Evolutionary conservation across 2,329 filamentous ascomycete species (phyloP).

Genomic region (Ophiosphaerella korrae): DNA sequence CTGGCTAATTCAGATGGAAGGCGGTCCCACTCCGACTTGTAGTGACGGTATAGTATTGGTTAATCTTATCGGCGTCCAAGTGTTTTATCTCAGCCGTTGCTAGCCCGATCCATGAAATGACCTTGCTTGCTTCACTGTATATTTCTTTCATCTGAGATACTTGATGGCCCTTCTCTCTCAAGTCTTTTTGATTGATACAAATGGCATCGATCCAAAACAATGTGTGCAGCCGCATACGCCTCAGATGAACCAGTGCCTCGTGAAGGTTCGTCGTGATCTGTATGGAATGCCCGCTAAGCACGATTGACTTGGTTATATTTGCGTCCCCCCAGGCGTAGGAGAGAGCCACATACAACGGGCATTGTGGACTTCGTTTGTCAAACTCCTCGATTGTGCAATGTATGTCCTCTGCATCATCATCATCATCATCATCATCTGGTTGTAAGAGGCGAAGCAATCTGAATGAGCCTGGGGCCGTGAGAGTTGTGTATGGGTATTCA

Average conservation of each 20-base stretch:
- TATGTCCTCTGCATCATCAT: background rate
- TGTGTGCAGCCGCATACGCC: background rate
- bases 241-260: slow-evolving; percentile 9
- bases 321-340: slow-evolving; percentile 41
- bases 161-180: slow-evolving; percentile 20
- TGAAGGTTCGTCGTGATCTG: slow-evolving; percentile 12
- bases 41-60: background rate
- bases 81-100: background rate
- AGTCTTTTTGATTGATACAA: slow-evolving; percentile 29
- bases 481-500: too few relatives aligned
- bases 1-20: too few relatives aligned
- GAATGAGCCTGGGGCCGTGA: background rate
- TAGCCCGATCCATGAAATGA: slow-evolving; percentile 22
- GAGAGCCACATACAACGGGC: slow-evolving; percentile 28
- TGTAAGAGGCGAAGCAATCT: background rate
- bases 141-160: slow-evolving; percentile 22
- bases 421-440: background rate
- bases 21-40: too few relatives aligned
- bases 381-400: background rate
- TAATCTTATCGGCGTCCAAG: background rate
- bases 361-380: background rate
- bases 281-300: slow-evolving; percentile 1
- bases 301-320: slow-evolving; percentile 9
- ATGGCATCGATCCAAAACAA: slow-evolving; percentile 32
- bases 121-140: slow-evolving; percentile 9